Evolutionary conservation across 495 filamentous ascomycete species (phyloP), one percentile per base, ranked within the genome.

Genomic region (Lindgomyces ingoldianus): DNA sequence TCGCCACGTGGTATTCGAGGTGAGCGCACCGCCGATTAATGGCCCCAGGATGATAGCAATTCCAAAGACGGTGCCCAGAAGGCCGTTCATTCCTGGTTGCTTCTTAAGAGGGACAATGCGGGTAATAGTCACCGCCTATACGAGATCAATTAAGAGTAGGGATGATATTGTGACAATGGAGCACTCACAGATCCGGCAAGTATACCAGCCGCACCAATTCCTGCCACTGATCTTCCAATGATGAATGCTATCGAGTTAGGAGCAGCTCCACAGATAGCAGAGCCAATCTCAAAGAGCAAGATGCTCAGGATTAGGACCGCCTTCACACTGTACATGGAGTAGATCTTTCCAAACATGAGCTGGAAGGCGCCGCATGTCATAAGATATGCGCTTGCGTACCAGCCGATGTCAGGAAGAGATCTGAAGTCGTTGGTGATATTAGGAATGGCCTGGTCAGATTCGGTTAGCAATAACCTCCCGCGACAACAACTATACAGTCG

Each of bases 201-300:
- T 9, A 67, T 14, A 0, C 62, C 66, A 24, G 55, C 61, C 19
- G 21, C 44, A 0, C 70, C 70, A 0, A 68, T 14, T 18, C 70
- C 70, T 24, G 67, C 60, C 8, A 74, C 62, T 71, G 16, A 56
- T 55, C 19, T 73, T 72, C n/a, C n/a, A n/a, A n/a, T n/a, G n/a
- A n/a, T n/a, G n/a, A n/a, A n/a, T 27, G 60, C 60, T 0, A 4
- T 47, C 2, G 49, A 51, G n/a, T 33, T 55, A 3, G 30, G 53
- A 4, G 70, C 64, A 0, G 54, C 58, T 21, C 67, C 67, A 22
- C 51, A 96, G 65, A 96, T 77, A 39, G 91, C 75, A n/a, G 85
- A 89, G 22, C 93, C 93, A 12, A 94, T 52, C 70, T 95, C 91
- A 75, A 97, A 96, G n/a, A n/a, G n/a, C 65, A 96, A 75, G 30